Base-by-base conservation (phyloP, 2,329 filamentous ascomycete genomes). In the Microdochium paspali region DNA sequence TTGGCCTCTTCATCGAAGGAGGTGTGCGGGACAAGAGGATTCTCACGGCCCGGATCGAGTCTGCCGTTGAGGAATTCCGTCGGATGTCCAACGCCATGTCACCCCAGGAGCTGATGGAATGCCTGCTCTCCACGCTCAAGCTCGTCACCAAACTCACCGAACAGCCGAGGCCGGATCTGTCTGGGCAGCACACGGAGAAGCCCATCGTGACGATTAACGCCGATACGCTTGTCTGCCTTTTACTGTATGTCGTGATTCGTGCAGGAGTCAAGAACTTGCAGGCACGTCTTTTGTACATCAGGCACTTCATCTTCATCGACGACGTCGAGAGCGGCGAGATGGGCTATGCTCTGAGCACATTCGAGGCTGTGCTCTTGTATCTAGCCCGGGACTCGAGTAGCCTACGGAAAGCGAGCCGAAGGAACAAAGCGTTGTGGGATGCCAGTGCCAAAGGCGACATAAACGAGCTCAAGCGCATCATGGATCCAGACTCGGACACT, bases 321-420 rank as follows among this genome's bases (percentile, higher is more conserved):
- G 93, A 98, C 66, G 90, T 98, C 9, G 93, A 98, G 55, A 94
- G 83, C 51, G 93, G 93, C 44, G 93, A 98, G 67, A 85, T 94
- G 73, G 93, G 93, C 9, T 98, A 98, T 65, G 90, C 91, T 0
- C 67, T 98, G 45, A 97, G 91, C 65, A 98, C 93, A 0, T 88
- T 97, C 50, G 93, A 98, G 64, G 93, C 90, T 6, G 93, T 98
- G 0, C 67, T 98, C 28, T 83, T 88, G 1, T 97, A 98, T 61
- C 77, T 98, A 2, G 79, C 84, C 9, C 79, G 83, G 51, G 90
- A 95, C 60, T 95, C 91, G 0, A 82, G 80, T 13, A 86, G 84
- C 4, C 69, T 98, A 49, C 80, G 90, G 51, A 86, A 83, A 61
- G 89, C 90, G 6, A 97, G 93, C 64, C 80, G 83, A 52, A 80